Base-by-base conservation (phyloP, 805 yeast genomes). In the Wickerhamomyces queroliae region DNA sequence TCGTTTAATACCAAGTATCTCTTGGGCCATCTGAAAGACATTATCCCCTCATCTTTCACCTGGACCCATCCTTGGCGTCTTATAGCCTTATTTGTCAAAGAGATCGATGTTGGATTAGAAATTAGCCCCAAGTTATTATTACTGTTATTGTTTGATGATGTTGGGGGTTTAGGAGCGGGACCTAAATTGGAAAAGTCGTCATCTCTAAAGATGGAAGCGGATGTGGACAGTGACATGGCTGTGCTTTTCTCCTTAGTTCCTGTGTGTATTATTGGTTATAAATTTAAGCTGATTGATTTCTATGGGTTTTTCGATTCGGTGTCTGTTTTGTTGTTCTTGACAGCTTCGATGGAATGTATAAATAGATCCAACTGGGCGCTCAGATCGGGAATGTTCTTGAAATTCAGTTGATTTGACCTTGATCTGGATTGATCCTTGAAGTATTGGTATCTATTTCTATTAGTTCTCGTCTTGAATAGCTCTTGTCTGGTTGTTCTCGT, bases 1-100 rank as follows among this genome's bases (percentile, higher is more conserved):
- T 89, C 96, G 49, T 78, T 77, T 36, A 91, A 67, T 6, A 86
- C 83, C 65, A 91, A 67, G 60, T 70, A 91, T 52, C 93, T 76
- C 56, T 89, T 89, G 42, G 90, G 89, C 99, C 99, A 91, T 49
- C 95, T 69, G 58, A 90, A 89, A 6, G 89, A 77, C 47, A 87
- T 76, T 46, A 91, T 66, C 12, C 97, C 96, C 52, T 91, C 97
- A 52, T 91, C 98, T 59, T 87, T 90, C 43, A 88, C 80, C 39
- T 85, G 84, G 18, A 88, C 90, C 95, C 96, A 90, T 0, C 97
- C 96, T 42, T 77, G 71, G 42, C 75, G 50, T 46, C 58, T 50
- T 3, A 48, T 54, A 13, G 54, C 24, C 24, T 51, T 52, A 13
- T 30, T 30, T 22, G 44, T 39, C 52, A 4, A 58, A 52, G 29